A percentile compares a stretch with the other conserved stretches of the same genome.
These are phyloP conservation scores for Heterobasidion occidentale DNA, from an alignment of 1,284 basidiomycete species.

Conservation along the genomic window DNA sequence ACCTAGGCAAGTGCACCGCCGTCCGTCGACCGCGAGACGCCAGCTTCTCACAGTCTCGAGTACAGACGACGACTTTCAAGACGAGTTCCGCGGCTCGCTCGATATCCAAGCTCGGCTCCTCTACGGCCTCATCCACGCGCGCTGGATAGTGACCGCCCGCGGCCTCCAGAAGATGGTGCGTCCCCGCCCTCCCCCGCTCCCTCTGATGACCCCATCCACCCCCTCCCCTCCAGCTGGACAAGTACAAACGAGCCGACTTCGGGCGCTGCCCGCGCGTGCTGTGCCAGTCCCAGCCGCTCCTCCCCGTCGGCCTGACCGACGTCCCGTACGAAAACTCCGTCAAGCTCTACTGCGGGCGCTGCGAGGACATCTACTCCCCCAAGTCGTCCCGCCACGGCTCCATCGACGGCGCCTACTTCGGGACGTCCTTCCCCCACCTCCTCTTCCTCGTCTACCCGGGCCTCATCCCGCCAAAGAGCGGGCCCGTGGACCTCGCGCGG, in stretches of 20 bases:
- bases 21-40: neutral
- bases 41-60: neutral
- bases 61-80: slow-evolving; percentile 72
- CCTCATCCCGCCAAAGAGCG: slow-evolving; percentile 79
- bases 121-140: slow-evolving; percentile 94
- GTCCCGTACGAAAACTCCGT: slow-evolving; percentile 94
- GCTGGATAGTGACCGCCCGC: slow-evolving; percentile 92
- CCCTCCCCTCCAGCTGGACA: slow-evolving; percentile 63
- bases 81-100: slow-evolving; percentile 72
- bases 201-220: slow-evolving; percentile 2
- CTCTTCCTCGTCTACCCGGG: slow-evolving; percentile 93
- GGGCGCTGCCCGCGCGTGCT: slow-evolving; percentile 93
- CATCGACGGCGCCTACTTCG: slow-evolving; percentile 96
- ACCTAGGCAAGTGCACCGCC: slow-evolving; percentile 60
- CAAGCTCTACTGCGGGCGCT: slow-evolving; percentile 93
- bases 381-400: slow-evolving; percentile 92
- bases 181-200: slow-evolving; percentile 2
- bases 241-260: slow-evolving; percentile 95
- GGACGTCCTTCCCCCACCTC: slow-evolving; percentile 93
- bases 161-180: slow-evolving; percentile 93
- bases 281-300: slow-evolving; percentile 85
- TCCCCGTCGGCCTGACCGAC: slow-evolving; percentile 93
- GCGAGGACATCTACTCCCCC: slow-evolving; percentile 94
- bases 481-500: slow-evolving; percentile 31
- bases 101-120: slow-evolving; percentile 86